A percentile compares a stretch with the other conserved stretches of the same genome.
These are phyloP conservation scores for Epichloe coenophiala DNA, from an alignment of 2,329 filamentous ascomycete genomes.

Conservation along the genomic window DNA sequence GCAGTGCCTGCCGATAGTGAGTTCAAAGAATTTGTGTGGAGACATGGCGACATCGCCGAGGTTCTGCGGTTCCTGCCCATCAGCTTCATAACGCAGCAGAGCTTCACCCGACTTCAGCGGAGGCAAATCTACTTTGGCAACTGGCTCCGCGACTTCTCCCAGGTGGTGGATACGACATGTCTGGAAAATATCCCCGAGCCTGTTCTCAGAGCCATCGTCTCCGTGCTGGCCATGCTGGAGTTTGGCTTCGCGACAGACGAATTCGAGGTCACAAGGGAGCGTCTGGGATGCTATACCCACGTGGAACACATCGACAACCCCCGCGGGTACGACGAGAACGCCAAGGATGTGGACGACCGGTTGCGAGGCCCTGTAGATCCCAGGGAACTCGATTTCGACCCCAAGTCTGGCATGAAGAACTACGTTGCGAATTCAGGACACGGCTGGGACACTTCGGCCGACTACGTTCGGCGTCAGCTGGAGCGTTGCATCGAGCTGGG, in stretches of 20 bases:
- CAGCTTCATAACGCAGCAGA: constrained; percentile 23
- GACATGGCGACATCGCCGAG: constrained; percentile 26
- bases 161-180: constrained; percentile 53
- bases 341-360: constrained; percentile 55
- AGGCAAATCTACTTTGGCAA: constrained; percentile 24
- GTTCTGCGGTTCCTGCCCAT: constrained; percentile 23
- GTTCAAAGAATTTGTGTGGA: constrained; percentile 28
- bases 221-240: constrained; percentile 17
- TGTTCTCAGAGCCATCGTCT: constrained; percentile 16
- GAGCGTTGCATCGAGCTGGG: constrained; percentile 57
- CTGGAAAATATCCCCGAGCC: constrained; percentile 18
- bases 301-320: constrained; percentile 62
- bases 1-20: constrained; percentile 23
- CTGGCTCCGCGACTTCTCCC: constrained; percentile 58
- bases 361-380: constrained; percentile 22
- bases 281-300: constrained; percentile 63
- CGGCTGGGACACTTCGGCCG: constrained; percentile 72
- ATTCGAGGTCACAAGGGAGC: constrained; percentile 66
- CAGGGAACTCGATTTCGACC: constrained; percentile 53
- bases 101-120: constrained; percentile 25
- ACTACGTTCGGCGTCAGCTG: constrained; percentile 61
- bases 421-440: constrained; percentile 72
- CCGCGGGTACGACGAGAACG: constrained; percentile 60
- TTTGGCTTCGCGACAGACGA: constrained; percentile 60
- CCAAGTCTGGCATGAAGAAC: constrained; percentile 79